Conservation (phyloP, 2,329 filamentous ascomycete genomes). For the Claviceps digitariae region DNA sequence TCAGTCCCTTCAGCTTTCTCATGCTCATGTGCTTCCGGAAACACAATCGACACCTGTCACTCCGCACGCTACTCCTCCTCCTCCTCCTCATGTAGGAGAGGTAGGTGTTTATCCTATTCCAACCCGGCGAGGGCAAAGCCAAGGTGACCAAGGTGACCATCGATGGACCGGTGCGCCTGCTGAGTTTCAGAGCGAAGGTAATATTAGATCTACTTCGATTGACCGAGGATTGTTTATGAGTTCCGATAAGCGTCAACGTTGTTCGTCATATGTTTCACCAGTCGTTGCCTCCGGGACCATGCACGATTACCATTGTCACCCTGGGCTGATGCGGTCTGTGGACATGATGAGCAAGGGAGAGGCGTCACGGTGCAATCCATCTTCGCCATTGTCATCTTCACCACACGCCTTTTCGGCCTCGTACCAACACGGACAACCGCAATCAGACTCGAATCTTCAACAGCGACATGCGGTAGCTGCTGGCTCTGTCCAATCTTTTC, state of each 20-base stretch:
- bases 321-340: slow-evolving; percentile 32
- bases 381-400: slow-evolving; percentile 26
- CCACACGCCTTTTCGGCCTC: slow-evolving; percentile 18
- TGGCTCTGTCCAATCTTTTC: neutral
- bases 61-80: slow-evolving; percentile 20
- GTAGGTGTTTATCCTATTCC: slow-evolving; percentile 11
- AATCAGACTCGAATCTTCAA: slow-evolving; percentile 31
- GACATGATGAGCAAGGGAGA: slow-evolving; percentile 22
- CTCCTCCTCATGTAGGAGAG: slow-evolving; percentile 4
- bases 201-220: slow-evolving; percentile 45
- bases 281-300: slow-evolving; percentile 47
- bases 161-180: slow-evolving; percentile 27
- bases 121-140: slow-evolving; percentile 19
- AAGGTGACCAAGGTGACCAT: slow-evolving; percentile 11
- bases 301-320: slow-evolving; percentile 29
- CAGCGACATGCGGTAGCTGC: slow-evolving; percentile 9
- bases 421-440: slow-evolving; percentile 30
- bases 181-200: slow-evolving; percentile 27
- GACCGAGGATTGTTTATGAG: slow-evolving; percentile 47
- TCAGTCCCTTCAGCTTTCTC: slow-evolving; percentile 27
- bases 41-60: slow-evolving; percentile 21
- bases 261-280: slow-evolving; percentile 37
- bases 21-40: slow-evolving; percentile 11
- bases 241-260: slow-evolving; percentile 51
- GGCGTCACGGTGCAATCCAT: slow-evolving; percentile 14